These are phyloP conservation scores for Oryza punctata DNA, from an alignment of 176 grass and related monocot genomes.

Conservation along the genomic window DNA sequence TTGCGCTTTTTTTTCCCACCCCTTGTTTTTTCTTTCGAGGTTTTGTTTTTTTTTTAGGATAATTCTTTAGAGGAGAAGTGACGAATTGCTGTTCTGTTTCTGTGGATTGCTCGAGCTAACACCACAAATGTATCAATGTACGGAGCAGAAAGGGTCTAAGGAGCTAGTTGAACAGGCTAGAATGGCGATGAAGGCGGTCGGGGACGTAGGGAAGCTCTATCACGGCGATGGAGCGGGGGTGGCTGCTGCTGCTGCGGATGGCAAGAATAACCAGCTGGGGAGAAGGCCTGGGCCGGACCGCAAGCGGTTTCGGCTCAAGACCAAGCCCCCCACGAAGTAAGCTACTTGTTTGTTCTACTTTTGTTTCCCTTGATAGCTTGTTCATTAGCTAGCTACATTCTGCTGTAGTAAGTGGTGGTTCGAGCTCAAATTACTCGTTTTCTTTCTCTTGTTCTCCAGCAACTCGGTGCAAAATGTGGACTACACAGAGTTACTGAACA, in stretches of 20 bases:
- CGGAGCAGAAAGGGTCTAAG: constrained; percentile 33
- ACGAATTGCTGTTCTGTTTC: background rate
- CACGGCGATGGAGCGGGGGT: constrained; percentile 17
- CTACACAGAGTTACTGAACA: constrained; percentile 28
- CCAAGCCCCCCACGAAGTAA: constrained; percentile 38
- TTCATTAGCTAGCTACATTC: constrained; percentile 10
- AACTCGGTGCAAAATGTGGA: constrained; percentile 37
- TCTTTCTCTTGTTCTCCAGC: constrained; percentile 50
- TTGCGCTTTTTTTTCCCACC: background rate
- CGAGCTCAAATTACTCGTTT: constrained; percentile 12
- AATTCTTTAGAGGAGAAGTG: background rate
- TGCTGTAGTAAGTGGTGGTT: constrained; percentile 10
- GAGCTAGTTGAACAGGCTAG: constrained; percentile 45
- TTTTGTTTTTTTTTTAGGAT: background rate
- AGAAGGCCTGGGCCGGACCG: constrained; percentile 44
- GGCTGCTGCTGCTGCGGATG: background rate
- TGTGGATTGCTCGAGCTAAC: constrained; percentile 23
- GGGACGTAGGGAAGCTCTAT: constrained; percentile 31
- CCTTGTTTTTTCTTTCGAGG: background rate
- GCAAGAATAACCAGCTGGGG: constrained; percentile 29
- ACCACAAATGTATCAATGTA: background rate
- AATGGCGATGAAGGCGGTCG: constrained; percentile 17
- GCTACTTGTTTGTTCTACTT: constrained; percentile 14
- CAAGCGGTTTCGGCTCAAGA: constrained; percentile 49
- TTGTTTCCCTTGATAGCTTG: constrained; percentile 21